Percentiles rank a stretch among this genome's conserved stretches.
Conservation (phyloP, 768 basidiomycete genomes). For the Lactarius psammicola region DNA sequence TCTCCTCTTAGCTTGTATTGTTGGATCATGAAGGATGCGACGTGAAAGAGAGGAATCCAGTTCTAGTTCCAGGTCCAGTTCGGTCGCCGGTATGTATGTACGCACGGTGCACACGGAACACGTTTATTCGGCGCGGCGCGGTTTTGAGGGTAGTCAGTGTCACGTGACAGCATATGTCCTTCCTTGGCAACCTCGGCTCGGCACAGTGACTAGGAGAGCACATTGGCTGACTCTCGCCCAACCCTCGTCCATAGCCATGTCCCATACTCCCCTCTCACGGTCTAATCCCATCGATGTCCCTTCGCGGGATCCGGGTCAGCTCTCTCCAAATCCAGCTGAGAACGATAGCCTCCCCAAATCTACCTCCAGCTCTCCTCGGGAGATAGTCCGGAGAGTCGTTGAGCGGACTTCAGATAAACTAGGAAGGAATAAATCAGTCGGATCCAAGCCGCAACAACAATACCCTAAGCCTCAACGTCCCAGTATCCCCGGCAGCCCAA, state of each 20-base stretch:
- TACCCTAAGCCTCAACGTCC: slow-evolving; percentile 30
- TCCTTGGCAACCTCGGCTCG: background rate
- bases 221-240: background rate
- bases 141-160: background rate
- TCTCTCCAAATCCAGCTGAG: slow-evolving; percentile 21
- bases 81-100: slow-evolving; percentile 11
- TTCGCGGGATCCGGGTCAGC: slow-evolving; percentile 6
- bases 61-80: background rate
- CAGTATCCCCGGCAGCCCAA: slow-evolving; percentile 40
- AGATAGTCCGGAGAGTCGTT: slow-evolving; percentile 37
- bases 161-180: slow-evolving; percentile 12
- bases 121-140: slow-evolving; percentile 34
- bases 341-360: slow-evolving; percentile 10
- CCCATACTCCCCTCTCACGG: slow-evolving; percentile 7
- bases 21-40: slow-evolving; percentile 13
- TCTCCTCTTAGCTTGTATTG: slow-evolving; percentile 60
- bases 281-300: slow-evolving; percentile 7
- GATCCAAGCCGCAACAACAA: slow-evolving; percentile 24
- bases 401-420: slow-evolving; percentile 64
- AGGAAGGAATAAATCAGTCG: slow-evolving; percentile 46
- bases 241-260: slow-evolving; percentile 4
- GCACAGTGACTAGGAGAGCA: background rate
- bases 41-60: slow-evolving; percentile 3
- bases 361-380: slow-evolving; percentile 23
- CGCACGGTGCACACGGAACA: slow-evolving; percentile 42